phyloP scores from a whole-genome alignment of 2,329 filamentous ascomycete genomes.

The Ophiostoma sp. region DNA sequence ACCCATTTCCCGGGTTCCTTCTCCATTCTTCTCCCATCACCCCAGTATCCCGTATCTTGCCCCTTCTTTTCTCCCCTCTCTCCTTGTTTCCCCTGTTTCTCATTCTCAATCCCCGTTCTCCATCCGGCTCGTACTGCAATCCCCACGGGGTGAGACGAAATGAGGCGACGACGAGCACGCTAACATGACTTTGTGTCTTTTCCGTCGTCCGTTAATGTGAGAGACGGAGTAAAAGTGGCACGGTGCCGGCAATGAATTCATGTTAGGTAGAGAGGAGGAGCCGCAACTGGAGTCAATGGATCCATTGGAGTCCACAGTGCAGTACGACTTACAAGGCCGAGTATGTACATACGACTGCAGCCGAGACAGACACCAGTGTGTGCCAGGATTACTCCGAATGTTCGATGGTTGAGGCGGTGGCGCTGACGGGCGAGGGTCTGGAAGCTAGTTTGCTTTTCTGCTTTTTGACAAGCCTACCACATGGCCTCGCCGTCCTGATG shows the following conservation, averaged over 20 bases:
- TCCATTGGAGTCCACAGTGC: neutral
- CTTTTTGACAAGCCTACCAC: neutral
- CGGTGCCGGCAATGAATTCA: neutral
- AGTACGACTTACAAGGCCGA: no score
- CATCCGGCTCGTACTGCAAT: neutral
- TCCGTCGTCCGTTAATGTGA: no score
- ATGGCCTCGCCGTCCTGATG: neutral
- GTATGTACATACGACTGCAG: neutral
- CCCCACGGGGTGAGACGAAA: neutral
- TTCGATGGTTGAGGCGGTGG: neutral
- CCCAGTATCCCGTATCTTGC: neutral
- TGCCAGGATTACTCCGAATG: neutral
- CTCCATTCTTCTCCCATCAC: neutral
- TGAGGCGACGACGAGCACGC: neutral
- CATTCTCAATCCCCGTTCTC: neutral
- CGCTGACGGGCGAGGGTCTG: neutral
- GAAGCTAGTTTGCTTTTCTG: neutral
- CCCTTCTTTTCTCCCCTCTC: neutral
- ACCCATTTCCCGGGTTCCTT: neutral
- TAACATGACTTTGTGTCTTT: neutral
- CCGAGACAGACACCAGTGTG: neutral
- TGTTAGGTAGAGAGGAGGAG: neutral
- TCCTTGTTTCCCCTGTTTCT: neutral
- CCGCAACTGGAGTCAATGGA: neutral
- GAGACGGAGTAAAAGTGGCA: neutral